Base-by-base conservation (phyloP, 176 grass and related monocot genomes). In the Triticum aestivum region DNA sequence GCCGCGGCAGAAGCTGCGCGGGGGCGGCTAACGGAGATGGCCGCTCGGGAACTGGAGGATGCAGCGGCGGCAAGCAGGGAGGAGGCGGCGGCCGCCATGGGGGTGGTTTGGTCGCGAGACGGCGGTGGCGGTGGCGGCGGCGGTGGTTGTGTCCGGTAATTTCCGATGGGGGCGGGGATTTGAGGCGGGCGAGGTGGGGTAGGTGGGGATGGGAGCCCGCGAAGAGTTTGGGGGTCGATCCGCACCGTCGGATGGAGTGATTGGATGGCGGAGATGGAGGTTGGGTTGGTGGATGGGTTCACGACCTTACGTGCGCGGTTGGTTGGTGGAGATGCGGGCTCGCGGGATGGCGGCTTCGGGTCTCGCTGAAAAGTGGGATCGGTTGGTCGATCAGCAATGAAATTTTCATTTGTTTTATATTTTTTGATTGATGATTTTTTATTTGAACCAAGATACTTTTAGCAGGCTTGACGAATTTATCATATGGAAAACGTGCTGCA, bases 141-240 rank as follows among this genome's bases (percentile, higher is more conserved):
- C 68, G 83, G 79, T 29, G 20, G 80, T 49, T 59, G 80, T 67
- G n/a, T 21, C 15, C 0, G 58, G 64, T 23, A 8, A 30, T 2
- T 21, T 21, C 7, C 7, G 61, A 39, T 2, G 49, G 11, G 34
- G 11, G 15, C 6, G 61, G 75, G 10, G 69, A 87, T 91, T 88
- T 91, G 89, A 91, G 89, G 85, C 38, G 27, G 81, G 85, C 34
- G 81, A 56, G 61, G 67, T 21, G 77, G 69, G 77, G 81, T 91
- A 51, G 89, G 89, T 91, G 84, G 80, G 29, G 30, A 26, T 59
- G 73, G 80, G 74, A 87, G 33, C 14, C 39, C 59, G 1, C 6
- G 78, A n/a, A 58, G 14, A 15, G 72, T 7, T 51, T 23, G 59
- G 11, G 10, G 8, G 0, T 69, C 1, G 10, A 81, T 88, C 45